Conservation (phyloP, 306 rosid species). For the Carpinus fangiana region DNA sequence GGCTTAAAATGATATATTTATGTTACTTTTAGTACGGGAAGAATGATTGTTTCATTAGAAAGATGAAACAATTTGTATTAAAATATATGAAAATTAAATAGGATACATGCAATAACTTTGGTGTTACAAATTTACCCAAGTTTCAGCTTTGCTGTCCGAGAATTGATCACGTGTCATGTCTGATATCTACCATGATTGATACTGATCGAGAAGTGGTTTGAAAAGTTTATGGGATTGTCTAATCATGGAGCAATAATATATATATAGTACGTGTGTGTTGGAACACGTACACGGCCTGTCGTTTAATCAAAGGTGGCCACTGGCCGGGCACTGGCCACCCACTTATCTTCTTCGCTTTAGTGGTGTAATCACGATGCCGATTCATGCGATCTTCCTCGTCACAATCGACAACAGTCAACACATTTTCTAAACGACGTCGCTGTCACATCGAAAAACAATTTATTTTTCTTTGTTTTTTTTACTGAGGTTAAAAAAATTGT, state of each 20-base stretch:
- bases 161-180: neutral
- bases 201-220: neutral
- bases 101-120: too few species aligned
- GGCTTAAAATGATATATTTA: too few species aligned
- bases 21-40: too few species aligned
- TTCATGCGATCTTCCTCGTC: neutral
- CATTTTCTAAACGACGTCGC: too few species aligned
- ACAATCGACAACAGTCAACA: neutral
- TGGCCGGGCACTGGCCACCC: too few species aligned
- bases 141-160: neutral
- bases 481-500: too few species aligned
- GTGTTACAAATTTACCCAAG: too few species aligned
- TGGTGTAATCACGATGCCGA: neutral
- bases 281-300: neutral
- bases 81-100: too few species aligned
- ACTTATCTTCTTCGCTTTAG: neutral
- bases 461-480: too few species aligned
- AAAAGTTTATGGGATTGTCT: neutral
- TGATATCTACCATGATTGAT: neutral
- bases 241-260: neutral
- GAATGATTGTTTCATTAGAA: too few species aligned
- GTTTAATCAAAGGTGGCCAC: conserved; percentile 10
- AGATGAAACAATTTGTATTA: too few species aligned
- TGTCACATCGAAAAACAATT: too few species aligned
- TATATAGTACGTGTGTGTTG: neutral